These are phyloP conservation scores for Arctium lappa DNA, from an alignment of 129 eudicot genomes.

Conservation along the genomic window DNA sequence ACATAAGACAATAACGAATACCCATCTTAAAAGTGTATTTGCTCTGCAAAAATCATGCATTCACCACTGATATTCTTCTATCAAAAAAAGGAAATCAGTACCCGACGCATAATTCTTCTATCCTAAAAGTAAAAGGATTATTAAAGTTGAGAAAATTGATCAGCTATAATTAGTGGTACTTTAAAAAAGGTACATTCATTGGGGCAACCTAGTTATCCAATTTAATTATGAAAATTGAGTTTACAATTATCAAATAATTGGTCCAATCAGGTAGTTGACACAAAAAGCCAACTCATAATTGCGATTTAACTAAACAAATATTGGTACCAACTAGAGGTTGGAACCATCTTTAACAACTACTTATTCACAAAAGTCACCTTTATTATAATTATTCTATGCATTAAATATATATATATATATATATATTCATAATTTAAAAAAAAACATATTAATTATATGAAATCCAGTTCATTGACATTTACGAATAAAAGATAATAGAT, in stretches of 20 bases:
- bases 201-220: neutral
- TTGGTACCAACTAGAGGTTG: slow-evolving; percentile 14
- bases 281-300: slow-evolving; percentile 11
- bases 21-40: neutral
- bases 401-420: too few species aligned
- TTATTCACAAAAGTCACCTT: neutral
- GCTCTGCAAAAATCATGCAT: too few species aligned
- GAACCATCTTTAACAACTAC: slow-evolving; percentile 14
- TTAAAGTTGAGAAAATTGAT: neutral
- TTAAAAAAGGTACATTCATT: neutral
- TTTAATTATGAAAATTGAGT: neutral
- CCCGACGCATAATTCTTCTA: too few species aligned
- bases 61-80: too few species aligned
- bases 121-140: too few species aligned
- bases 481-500: neutral
- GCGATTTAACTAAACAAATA: slow-evolving; percentile 1
- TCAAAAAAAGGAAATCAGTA: too few species aligned
- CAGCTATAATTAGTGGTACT: neutral
- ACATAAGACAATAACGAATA: neutral
- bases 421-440: neutral
- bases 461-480: neutral
- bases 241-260: neutral
- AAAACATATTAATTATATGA: neutral
- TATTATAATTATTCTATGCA: too few species aligned
- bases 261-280: slow-evolving; percentile 9